phyloP scores from a whole-genome alignment of 345 rosid species.

The Erucastrum elatum region DNA sequence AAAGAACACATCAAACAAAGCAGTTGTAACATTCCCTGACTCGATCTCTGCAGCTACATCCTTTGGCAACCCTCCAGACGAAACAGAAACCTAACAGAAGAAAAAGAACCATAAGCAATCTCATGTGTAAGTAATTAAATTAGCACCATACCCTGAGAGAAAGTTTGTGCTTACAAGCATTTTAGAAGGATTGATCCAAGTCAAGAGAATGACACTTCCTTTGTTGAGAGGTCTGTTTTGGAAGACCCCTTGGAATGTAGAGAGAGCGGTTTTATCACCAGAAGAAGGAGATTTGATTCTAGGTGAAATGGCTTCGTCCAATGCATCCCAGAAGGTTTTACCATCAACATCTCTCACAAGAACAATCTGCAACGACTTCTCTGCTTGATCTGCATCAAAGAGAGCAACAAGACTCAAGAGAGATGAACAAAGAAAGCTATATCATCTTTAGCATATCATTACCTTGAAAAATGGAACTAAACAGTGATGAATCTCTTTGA shows the following conservation, averaged over 20 bases:
- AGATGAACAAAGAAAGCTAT: neutral
- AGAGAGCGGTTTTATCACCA: conserved; percentile 60
- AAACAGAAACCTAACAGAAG: conserved; percentile 58
- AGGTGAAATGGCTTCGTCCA: conserved; percentile 74
- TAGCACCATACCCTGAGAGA: neutral
- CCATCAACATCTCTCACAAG: conserved; percentile 95
- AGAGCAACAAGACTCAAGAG: neutral
- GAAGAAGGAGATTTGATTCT: conserved; percentile 59
- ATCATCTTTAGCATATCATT: conserved; percentile 11
- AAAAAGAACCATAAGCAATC: neutral
- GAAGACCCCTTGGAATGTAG: conserved; percentile 63
- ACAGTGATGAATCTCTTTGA: conserved; percentile 51
- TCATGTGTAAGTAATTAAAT: neutral
- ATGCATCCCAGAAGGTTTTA: conserved; percentile 91
- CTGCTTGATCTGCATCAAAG: conserved; percentile 49
- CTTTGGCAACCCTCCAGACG: conserved; percentile 57
- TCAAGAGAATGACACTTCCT: conserved; percentile 69
- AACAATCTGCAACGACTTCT: conserved; percentile 77
- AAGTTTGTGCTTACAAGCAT: conserved; percentile 60
- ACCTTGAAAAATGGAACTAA: conserved; percentile 61
- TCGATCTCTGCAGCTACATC: conserved; percentile 56
- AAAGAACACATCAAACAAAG: conserved; percentile 75
- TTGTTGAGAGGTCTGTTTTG: conserved; percentile 69
- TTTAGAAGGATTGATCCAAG: conserved; percentile 66
- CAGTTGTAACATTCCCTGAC: conserved; percentile 58